Evolutionary conservation across 2,329 filamentous ascomycete genomes (phyloP).

Genomic region (Alternaria sp.): DNA sequence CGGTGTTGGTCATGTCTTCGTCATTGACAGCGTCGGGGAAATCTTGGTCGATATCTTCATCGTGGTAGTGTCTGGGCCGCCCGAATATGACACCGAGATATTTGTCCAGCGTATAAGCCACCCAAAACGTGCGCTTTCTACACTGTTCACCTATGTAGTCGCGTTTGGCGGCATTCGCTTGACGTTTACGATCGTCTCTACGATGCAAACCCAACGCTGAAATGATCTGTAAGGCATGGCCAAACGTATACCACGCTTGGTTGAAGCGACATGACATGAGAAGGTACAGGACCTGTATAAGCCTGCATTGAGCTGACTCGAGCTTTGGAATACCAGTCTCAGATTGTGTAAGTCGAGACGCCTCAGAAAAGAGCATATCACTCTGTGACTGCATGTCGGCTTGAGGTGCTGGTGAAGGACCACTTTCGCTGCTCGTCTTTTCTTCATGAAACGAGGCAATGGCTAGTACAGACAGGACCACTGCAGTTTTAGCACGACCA

Average conservation of each 20-base stretch:
- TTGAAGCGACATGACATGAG: slow-evolving; percentile 65
- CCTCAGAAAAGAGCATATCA: slow-evolving; percentile 52
- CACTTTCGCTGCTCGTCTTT: slow-evolving; percentile 37
- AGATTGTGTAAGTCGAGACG: slow-evolving; percentile 47
- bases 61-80: slow-evolving; percentile 47
- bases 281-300: slow-evolving; percentile 64
- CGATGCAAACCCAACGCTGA: slow-evolving; percentile 53
- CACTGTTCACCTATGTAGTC: slow-evolving; percentile 60
- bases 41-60: slow-evolving; percentile 68
- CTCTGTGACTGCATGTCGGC: slow-evolving; percentile 33
- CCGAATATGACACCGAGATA: slow-evolving; percentile 54
- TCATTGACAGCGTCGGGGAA: slow-evolving; percentile 65
- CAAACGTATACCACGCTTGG: slow-evolving; percentile 66
- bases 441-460: slow-evolving; percentile 57
- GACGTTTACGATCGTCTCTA: slow-evolving; percentile 42
- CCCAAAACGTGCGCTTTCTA: slow-evolving; percentile 67
- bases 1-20: slow-evolving; percentile 60
- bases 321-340: slow-evolving; percentile 61
- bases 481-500: slow-evolving; percentile 54
- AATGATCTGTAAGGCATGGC: slow-evolving; percentile 60
- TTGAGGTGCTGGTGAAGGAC: slow-evolving; percentile 35
- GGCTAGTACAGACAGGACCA: slow-evolving; percentile 49
- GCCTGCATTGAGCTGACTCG: slow-evolving; percentile 62
- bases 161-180: slow-evolving; percentile 12
- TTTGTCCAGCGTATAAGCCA: slow-evolving; percentile 66